A percentile compares a stretch with the other conserved stretches of the same genome.
Evolutionary conservation across 371 early-diverging fungal genomes (phyloP).

Genomic region (Parasitella parasitica): DNA sequence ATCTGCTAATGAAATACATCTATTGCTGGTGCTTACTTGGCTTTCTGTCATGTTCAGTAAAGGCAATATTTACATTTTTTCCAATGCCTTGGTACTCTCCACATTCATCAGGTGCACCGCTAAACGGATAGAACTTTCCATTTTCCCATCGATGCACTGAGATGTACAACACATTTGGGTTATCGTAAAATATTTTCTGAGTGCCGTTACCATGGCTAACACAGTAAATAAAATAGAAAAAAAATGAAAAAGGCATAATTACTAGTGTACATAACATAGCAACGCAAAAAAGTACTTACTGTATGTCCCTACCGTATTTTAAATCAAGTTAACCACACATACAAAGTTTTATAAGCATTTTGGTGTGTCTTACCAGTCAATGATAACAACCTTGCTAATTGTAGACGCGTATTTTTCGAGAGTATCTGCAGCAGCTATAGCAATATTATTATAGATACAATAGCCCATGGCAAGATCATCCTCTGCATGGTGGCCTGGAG

Average conservation of each 20-base stretch:
- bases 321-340: background rate
- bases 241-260: too few species aligned
- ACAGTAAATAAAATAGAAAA: too few species aligned
- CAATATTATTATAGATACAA: constrained; percentile 72
- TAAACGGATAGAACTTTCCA: constrained; percentile 63
- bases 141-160: constrained; percentile 68
- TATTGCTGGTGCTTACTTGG: constrained; percentile 37
- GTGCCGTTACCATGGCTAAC: constrained; percentile 67
- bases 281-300: too few species aligned
- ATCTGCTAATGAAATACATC: background rate
- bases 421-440: constrained; percentile 58
- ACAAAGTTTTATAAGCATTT: too few species aligned
- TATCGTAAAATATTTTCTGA: constrained; percentile 65
- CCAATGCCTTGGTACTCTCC: constrained; percentile 55
- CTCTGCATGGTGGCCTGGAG: constrained; percentile 72
- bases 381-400: constrained; percentile 56
- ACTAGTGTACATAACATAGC: too few species aligned
- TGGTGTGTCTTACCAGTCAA: constrained; percentile 59
- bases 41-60: constrained; percentile 47
- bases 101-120: constrained; percentile 58
- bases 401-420: constrained; percentile 48
- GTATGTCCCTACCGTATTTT: too few species aligned
- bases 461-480: constrained; percentile 68
- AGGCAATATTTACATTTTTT: constrained; percentile 65
- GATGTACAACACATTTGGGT: constrained; percentile 67